Evolutionary conservation across 768 basidiomycete genomes (phyloP).

Genomic region (Trametes cubensis): DNA sequence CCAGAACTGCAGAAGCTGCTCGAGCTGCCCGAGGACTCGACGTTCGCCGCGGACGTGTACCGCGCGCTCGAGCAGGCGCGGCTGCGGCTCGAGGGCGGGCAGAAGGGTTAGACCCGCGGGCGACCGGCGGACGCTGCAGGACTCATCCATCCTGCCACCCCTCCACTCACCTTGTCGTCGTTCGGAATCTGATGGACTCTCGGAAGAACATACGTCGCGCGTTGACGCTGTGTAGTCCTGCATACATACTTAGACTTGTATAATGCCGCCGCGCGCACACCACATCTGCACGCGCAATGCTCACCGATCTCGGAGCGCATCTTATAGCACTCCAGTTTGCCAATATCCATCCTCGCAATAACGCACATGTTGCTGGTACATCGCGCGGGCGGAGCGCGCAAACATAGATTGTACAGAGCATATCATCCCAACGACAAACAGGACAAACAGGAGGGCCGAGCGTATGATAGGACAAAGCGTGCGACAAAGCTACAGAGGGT

Average conservation of each 20-base stretch:
- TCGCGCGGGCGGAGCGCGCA: background rate
- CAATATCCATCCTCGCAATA: background rate
- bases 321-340: too few species aligned
- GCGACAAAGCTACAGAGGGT: constrained; percentile 14
- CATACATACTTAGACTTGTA: background rate
- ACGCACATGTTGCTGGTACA: background rate
- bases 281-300: background rate
- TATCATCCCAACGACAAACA: too few species aligned
- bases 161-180: too few species aligned
- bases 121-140: too few species aligned
- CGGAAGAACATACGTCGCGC: background rate
- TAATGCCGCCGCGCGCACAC: background rate
- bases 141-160: too few species aligned
- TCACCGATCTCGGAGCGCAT: background rate
- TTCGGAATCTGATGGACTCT: background rate
- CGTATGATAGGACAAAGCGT: too few species aligned
- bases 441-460: too few species aligned
- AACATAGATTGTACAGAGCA: constrained; percentile 7
- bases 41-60: constrained; percentile 50
- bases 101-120: background rate
- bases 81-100: constrained; percentile 31
- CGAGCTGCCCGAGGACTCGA: constrained; percentile 45
- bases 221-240: too few species aligned
- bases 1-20: constrained; percentile 52
- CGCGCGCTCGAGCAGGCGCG: constrained; percentile 66